phyloP scores from a whole-genome alignment of 306 rosid genomes.

The Lathyrus sativus region DNA sequence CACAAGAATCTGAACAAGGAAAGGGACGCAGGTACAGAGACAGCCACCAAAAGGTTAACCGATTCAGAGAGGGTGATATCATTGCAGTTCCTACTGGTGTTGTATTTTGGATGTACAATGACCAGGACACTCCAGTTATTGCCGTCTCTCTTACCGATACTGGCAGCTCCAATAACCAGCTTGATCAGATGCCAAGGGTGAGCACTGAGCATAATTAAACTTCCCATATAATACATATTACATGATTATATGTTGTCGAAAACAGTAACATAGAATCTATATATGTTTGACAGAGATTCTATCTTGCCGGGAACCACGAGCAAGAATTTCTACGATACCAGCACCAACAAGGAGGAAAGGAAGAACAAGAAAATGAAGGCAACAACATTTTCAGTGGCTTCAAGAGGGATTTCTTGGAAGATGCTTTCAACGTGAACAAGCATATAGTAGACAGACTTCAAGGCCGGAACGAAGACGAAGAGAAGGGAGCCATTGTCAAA shows the following conservation, averaged over 20 bases:
- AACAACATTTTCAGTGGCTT: conserved; percentile 57
- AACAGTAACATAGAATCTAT: too few relatives aligned
- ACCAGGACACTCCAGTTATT: too few relatives aligned
- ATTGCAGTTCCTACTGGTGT: conserved; percentile 44
- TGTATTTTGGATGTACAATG: conserved; percentile 29
- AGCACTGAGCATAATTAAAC: too few relatives aligned
- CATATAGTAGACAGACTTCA: conserved; percentile 45
- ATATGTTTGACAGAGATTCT: conserved; percentile 53
- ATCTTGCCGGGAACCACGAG: conserved; percentile 66
- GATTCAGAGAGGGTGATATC: conserved; percentile 34
- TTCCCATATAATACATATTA: conserved; percentile 29
- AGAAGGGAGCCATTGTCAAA: conserved; percentile 47
- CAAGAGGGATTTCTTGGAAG: conserved; percentile 35
- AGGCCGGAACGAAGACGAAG: conserved; percentile 48
- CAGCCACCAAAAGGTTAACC: too few relatives aligned
- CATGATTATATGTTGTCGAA: not conserved
- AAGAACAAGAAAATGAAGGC: conserved; percentile 12
- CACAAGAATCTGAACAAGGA: too few relatives aligned
- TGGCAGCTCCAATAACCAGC: conserved; percentile 55
- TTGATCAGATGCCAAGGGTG: conserved; percentile 38
- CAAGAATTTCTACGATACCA: conserved; percentile 36
- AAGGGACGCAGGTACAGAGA: too few relatives aligned
- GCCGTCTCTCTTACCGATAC: conserved; percentile 44
- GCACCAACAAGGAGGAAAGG: conserved; percentile 1
- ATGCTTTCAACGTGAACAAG: conserved; percentile 46